Conservation (phyloP, 2,329 filamentous ascomycete species). For the Colletotrichum abscissum region DNA sequence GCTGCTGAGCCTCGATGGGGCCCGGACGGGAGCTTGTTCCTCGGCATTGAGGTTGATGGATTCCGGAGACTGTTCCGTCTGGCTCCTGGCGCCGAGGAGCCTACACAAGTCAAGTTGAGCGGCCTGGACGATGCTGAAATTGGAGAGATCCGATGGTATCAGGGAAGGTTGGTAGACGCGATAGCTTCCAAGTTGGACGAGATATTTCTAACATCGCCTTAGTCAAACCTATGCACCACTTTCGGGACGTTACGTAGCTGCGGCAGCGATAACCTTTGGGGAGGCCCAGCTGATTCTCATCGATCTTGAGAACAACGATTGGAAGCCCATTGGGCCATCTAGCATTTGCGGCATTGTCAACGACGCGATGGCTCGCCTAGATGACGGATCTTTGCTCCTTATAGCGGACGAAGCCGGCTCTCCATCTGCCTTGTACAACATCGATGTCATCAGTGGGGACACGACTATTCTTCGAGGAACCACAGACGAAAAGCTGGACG, state of each 20-base stretch:
- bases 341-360: slow-evolving; percentile 42
- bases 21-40: slow-evolving; percentile 59
- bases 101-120: slow-evolving; percentile 46
- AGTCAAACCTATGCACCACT: slow-evolving; percentile 55
- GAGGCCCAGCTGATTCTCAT: slow-evolving; percentile 49
- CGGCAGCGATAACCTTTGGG: slow-evolving; percentile 47
- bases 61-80: slow-evolving; percentile 60
- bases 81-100: slow-evolving; percentile 40
- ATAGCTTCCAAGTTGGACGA: background rate
- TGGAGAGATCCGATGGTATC: slow-evolving; percentile 45
- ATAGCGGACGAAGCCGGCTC: slow-evolving; percentile 48
- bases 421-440: slow-evolving; percentile 48
- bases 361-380: slow-evolving; percentile 48
- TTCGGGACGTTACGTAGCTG: slow-evolving; percentile 47
- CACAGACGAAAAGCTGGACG: slow-evolving; percentile 44
- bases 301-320: slow-evolving; percentile 47
- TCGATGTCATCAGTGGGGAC: slow-evolving; percentile 41
- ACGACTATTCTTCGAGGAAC: slow-evolving; percentile 46
- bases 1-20: slow-evolving; percentile 64
- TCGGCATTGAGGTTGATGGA: slow-evolving; percentile 56
- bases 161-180: slow-evolving; percentile 43
- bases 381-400: slow-evolving; percentile 49
- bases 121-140: slow-evolving; percentile 55
- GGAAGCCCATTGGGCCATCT: slow-evolving; percentile 43
- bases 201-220: slow-evolving; percentile 1